Evolutionary conservation across 2,329 filamentous ascomycete species (phyloP), one percentile per base, ranked within the genome.

Genomic region (Aspergillaceae sp.): DNA sequence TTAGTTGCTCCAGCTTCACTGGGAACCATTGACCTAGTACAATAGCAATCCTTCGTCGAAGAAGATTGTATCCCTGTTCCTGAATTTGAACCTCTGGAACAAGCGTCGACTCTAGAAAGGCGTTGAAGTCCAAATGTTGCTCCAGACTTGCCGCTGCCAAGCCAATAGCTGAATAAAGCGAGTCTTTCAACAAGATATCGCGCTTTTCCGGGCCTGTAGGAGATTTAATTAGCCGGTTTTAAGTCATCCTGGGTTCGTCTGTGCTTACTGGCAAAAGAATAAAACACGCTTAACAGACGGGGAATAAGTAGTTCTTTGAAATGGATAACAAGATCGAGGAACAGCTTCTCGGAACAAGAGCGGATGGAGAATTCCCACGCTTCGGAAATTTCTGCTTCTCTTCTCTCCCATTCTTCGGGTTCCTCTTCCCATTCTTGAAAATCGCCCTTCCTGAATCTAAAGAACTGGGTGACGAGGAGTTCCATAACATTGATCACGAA

Each of bases 361-460:
- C 91, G 82, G 44, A 97, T 84, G 48, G 91, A 87, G 72, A 90
- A 96, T 59, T 97, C 89, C 77, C 86, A 97, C 1, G 86, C 87
- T 55, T 88, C 86, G 33, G 86, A 83, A 48, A 87, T 80, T 49
- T 84, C 86, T 58, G 94, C 88, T 70, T 96, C 89, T 57, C 84
- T 82, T 53, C 86, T 83, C 65, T 96, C 91, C 90, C 92, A 98
- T 45, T 94, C 89, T 64, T 98, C 88, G 0, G 91, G 88, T 48
- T 95, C 89, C 60, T 94, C 85, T 61, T 94, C 85, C 92, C 92
- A 98, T 48, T 88, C 85, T 51, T 88, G 82, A 1, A 97, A 77
- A 65, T 98, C 92, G 43, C 82, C 81, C 48, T 85, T 79, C 32
- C 88, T 81, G 64, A 97, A 92, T 34, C 92, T 78, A 62, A 98